Percentiles rank a stretch among this genome's conserved stretches.
Evolutionary conservation across 495 filamentous ascomycete species (phyloP).

Genomic region (Hypoxylon fragiforme): DNA sequence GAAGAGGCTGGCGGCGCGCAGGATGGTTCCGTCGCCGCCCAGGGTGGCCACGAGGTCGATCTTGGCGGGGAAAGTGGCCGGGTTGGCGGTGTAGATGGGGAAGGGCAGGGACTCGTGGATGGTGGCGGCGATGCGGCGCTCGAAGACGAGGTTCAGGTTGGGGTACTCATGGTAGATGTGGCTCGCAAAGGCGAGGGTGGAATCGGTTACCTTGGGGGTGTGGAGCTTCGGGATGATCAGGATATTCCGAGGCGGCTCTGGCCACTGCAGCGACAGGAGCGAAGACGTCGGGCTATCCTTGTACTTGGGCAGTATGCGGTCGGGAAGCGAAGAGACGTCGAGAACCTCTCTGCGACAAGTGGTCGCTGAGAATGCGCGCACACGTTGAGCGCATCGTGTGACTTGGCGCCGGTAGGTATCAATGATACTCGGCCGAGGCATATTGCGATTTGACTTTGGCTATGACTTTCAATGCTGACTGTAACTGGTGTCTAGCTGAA

Average conservation of each 20-base stretch:
- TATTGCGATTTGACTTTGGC: no score
- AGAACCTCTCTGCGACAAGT: slow-evolving; percentile 48
- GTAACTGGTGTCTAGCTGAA: no score
- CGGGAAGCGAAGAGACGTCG: slow-evolving; percentile 54
- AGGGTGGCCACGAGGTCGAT: slow-evolving; percentile 86
- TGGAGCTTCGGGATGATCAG: slow-evolving; percentile 86
- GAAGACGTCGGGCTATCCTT: slow-evolving; percentile 51
- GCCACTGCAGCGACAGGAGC: slow-evolving; percentile 86
- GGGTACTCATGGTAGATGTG: slow-evolving; percentile 83
- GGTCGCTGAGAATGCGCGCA: slow-evolving; percentile 52
- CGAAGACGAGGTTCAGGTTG: slow-evolving; percentile 78
- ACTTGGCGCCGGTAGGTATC: slow-evolving; percentile 1
- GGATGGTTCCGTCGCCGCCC: slow-evolving; percentile 93
- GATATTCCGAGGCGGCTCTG: slow-evolving; percentile 83
- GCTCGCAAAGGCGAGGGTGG: slow-evolving; percentile 77
- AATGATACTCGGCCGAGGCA: slow-evolving; percentile 10
- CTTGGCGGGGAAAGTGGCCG: slow-evolving; percentile 60
- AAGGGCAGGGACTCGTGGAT: slow-evolving; percentile 75
- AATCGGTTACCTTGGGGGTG: slow-evolving; percentile 68
- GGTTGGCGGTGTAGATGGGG: slow-evolving; percentile 70
- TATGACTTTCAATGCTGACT: no score
- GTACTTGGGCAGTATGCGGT: slow-evolving; percentile 57
- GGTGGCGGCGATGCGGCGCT: slow-evolving; percentile 69
- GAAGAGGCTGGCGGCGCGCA: slow-evolving; percentile 90
- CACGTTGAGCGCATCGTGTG: background rate